Conservation (phyloP, 2,329 filamentous ascomycete genomes). For the Thielaviopsis euricoi region DNA sequence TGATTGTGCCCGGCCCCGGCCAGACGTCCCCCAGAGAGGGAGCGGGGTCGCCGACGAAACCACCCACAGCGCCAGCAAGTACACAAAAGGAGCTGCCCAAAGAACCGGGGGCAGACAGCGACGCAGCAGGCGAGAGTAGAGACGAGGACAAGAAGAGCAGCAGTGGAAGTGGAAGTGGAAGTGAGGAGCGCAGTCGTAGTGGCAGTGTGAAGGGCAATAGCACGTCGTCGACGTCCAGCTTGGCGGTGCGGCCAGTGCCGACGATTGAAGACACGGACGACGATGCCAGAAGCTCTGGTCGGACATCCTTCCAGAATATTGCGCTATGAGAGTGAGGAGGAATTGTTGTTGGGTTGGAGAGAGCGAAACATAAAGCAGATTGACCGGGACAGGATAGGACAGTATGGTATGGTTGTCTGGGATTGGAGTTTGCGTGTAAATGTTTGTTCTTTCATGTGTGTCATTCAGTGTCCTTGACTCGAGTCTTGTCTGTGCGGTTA, state of each 20-base stretch:
- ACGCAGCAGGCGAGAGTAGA: slow-evolving; percentile 14
- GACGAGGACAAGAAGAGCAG: slow-evolving; percentile 13
- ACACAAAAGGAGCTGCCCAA: slow-evolving; percentile 16
- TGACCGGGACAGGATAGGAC: too few relatives aligned
- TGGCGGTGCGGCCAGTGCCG: slow-evolving; percentile 2
- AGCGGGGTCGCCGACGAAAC: slow-evolving; percentile 10
- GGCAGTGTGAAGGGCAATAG: slow-evolving; percentile 21
- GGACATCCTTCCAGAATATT: slow-evolving; percentile 11
- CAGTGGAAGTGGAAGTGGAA: background rate
- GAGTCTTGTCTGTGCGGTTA: background rate
- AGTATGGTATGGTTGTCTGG: background rate
- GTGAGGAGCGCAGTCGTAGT: background rate
- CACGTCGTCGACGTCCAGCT: slow-evolving; percentile 31
- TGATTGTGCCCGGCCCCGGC: background rate
- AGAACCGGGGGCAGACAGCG: slow-evolving; percentile 11
- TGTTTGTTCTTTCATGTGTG: background rate
- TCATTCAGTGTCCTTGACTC: background rate
- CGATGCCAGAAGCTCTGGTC: background rate
- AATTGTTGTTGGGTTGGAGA: too few relatives aligned
- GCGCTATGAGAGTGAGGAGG: background rate
- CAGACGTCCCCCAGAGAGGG: slow-evolving; percentile 15
- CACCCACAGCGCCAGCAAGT: slow-evolving; percentile 7
- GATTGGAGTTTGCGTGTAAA: background rate
- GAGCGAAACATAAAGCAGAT: too few relatives aligned
- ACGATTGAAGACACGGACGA: slow-evolving; percentile 4